phyloP scores from a whole-genome alignment of 768 basidiomycete genomes.

The Gloeostereum incarnatum region DNA sequence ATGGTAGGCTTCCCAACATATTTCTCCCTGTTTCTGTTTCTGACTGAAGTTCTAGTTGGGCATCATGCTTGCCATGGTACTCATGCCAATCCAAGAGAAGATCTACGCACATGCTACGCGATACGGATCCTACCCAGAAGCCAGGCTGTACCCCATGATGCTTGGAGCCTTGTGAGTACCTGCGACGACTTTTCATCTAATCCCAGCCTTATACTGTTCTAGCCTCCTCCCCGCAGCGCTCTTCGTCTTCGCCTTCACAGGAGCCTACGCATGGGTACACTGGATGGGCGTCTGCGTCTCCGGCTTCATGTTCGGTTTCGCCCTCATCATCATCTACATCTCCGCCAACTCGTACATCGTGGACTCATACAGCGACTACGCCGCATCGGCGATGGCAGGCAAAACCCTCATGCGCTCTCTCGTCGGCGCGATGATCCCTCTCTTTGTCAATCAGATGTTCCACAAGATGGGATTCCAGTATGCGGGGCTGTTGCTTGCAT shows the following conservation, averaged over 20 bases:
- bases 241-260: conserved; percentile 36
- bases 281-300: conserved; percentile 27
- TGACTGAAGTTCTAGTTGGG: conserved; percentile 18
- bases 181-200: background rate
- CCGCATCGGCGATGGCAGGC: conserved; percentile 35
- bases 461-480: conserved; percentile 29
- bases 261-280: conserved; percentile 27
- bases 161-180: conserved; percentile 23
- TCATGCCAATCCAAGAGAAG: conserved; percentile 25
- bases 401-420: conserved; percentile 30
- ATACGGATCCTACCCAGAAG: conserved; percentile 31
- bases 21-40: background rate
- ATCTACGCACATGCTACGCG: conserved; percentile 20
- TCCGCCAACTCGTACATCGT: conserved; percentile 36
- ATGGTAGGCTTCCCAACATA: conserved; percentile 18
- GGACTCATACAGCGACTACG: conserved; percentile 29
- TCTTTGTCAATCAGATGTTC: conserved; percentile 33
- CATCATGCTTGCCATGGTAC: conserved; percentile 18
- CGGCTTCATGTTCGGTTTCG: conserved; percentile 27
- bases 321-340: conserved; percentile 33
- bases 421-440: conserved; percentile 25
- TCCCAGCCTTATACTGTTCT: background rate
- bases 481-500: conserved; percentile 25
- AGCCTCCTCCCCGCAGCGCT: conserved; percentile 29
- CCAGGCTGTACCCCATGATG: conserved; percentile 32